A percentile compares a stretch with the other conserved stretches of the same genome.
Evolutionary conservation across 2,329 filamentous ascomycete genomes (phyloP).

Genomic region (Chalaropsis ovoidea): DNA sequence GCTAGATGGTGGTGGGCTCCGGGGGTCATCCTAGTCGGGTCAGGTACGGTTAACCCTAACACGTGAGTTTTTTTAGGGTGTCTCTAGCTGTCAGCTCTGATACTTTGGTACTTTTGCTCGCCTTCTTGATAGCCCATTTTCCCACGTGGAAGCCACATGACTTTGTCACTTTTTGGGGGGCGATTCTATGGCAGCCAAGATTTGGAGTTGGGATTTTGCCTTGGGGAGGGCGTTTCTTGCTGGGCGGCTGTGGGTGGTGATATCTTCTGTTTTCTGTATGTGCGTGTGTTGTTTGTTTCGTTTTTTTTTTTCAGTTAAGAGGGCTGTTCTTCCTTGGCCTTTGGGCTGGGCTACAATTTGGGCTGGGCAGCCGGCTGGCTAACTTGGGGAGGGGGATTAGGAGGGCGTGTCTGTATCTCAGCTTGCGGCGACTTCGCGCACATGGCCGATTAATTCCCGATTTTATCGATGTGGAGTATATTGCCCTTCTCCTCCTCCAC

Average conservation of each 20-base stretch:
- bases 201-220: not conserved
- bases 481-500: not conserved
- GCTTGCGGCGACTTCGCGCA: not conserved
- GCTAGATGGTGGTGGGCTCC: not conserved
- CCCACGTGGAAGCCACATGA: constrained; percentile 12
- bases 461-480: not conserved
- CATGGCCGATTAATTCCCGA: not conserved
- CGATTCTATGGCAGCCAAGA: not conserved
- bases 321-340: not conserved
- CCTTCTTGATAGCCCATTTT: not conserved
- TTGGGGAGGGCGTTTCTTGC: not conserved
- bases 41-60: not conserved
- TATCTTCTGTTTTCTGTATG: not conserved
- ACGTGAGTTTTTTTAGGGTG: not conserved
- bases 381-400: not conserved
- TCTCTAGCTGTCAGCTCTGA: not conserved
- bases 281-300: not conserved
- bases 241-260: not conserved
- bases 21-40: not conserved
- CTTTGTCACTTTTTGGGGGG: not conserved
- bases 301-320: not conserved
- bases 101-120: not conserved
- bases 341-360: constrained; percentile 4
- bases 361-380: not conserved
- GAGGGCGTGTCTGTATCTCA: constrained; percentile 2